Base-by-base conservation (phyloP, 257 asterid species). In the Forsythia suspensa region DNA sequence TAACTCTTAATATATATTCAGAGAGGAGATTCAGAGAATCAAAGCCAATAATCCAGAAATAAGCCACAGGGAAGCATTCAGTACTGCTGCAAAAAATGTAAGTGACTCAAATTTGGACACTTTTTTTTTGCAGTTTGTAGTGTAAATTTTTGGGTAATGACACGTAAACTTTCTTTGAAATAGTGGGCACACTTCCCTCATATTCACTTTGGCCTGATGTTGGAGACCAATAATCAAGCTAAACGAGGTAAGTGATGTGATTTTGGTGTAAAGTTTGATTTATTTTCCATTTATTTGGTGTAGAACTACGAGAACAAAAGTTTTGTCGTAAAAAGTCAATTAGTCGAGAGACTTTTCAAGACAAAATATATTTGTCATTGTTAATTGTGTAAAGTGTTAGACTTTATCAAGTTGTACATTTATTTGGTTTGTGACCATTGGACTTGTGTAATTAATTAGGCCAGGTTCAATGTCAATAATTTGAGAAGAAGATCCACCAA, bases 121-220 rank as follows among this genome's bases (percentile, higher is more conserved):
- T n/a, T 21, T 42, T 43, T 20, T 38, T n/a, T 70, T 29, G 43
- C 46, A 13, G 0, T 16, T 4, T 48, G 34, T 52, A 41, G 48
- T 61, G 4, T 43, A 55, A 37, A 69, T 37, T 20, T 10, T 34
- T 59, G 59, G 39, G 20, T 74, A 71, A 74, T 80, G 15, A 71
- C 76, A 72, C 71, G 48, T 74, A 76, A 44, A 2, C 48, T 44
- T 79, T 55, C 3, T 80, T 37, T 79, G 73, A 18, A 71, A 57
- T 40, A 93, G 98, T 93, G 98, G 98, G 98, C 98, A 80, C 98
- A 93, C 77, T 93, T 91, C 79, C 97, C 98, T 87, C 98, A 93
- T 75, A 93, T 93, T 84, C 98, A 93, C 84, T 93, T 91, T 79
- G 98, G 98, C 72, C 90, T 93, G 72, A 93, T 91, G 96, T 71